These are phyloP conservation scores for Spergularia bocconei DNA, from an alignment of 148 eudicot genomes.

Conservation along the genomic window DNA sequence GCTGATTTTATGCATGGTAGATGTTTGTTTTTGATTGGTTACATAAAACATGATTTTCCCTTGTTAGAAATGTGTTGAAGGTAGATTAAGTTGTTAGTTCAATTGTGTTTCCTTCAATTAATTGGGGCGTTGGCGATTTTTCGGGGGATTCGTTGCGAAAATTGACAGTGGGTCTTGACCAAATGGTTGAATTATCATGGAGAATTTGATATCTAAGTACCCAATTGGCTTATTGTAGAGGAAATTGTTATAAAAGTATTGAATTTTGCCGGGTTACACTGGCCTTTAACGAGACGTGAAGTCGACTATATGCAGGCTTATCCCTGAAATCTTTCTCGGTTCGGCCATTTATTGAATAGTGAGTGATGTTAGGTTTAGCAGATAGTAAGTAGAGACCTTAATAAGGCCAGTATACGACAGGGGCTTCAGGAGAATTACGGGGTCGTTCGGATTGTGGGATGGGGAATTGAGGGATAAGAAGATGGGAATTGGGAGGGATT, in stretches of 20 bases:
- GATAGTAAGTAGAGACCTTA: background rate
- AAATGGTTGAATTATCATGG: background rate
- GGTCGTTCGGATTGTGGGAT: background rate
- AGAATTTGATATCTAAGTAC: background rate
- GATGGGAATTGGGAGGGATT: too few relatives aligned
- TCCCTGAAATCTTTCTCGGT: background rate
- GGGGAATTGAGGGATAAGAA: too few relatives aligned
- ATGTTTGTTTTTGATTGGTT: background rate
- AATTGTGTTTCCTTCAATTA: background rate
- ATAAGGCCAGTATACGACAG: background rate
- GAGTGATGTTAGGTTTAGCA: background rate
- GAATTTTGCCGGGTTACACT: background rate
- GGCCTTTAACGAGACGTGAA: background rate
- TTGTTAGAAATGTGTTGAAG: background rate
- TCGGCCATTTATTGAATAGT: background rate
- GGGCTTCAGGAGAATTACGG: background rate
- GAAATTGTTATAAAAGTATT: background rate
- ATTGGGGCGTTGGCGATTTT: background rate
- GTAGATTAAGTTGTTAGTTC: background rate
- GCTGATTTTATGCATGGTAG: conserved; percentile 1
- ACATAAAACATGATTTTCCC: background rate
- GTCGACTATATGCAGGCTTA: background rate
- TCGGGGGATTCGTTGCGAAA: conserved; percentile 7
- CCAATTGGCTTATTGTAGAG: background rate
- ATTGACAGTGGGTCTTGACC: conserved; percentile 1